phyloP scores from a whole-genome alignment of 176 grass and related monocot species.

The Leersia perrieri region DNA sequence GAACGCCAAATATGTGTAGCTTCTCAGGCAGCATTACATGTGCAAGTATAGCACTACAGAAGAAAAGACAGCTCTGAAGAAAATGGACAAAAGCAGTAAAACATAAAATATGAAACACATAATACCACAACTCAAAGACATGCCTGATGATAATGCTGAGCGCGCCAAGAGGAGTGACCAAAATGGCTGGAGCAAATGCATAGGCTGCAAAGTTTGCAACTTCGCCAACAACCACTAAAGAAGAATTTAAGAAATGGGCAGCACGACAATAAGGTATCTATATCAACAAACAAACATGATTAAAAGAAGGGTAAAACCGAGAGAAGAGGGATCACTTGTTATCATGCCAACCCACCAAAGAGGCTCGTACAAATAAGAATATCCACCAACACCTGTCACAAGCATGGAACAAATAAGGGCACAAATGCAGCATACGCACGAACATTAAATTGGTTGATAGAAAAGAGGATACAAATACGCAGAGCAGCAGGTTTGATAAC shows the following conservation, averaged over 20 bases:
- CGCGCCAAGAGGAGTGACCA: slow-evolving; percentile 88
- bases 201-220: slow-evolving; percentile 89
- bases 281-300: neutral
- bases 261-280: neutral
- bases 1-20: slow-evolving; percentile 74
- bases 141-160: slow-evolving; percentile 93
- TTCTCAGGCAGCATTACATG: slow-evolving; percentile 72
- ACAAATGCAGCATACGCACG: neutral
- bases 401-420: slow-evolving; percentile 35
- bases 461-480: neutral
- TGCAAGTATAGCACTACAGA: slow-evolving; percentile 62
- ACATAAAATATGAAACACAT: neutral
- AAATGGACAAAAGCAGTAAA: neutral
- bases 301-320: neutral
- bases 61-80: neutral
- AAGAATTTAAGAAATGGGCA: neutral
- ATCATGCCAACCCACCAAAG: slow-evolving; percentile 87
- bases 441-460: neutral
- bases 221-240: slow-evolving; percentile 84
- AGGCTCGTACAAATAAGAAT: slow-evolving; percentile 71
- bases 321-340: slow-evolving; percentile 45
- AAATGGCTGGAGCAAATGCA: slow-evolving; percentile 85
- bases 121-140: neutral
- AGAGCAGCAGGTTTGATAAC: neutral
- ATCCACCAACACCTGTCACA: slow-evolving; percentile 60